phyloP scores from a whole-genome alignment of 2,329 filamentous ascomycete genomes.

The Alternaria ethzedia region DNA sequence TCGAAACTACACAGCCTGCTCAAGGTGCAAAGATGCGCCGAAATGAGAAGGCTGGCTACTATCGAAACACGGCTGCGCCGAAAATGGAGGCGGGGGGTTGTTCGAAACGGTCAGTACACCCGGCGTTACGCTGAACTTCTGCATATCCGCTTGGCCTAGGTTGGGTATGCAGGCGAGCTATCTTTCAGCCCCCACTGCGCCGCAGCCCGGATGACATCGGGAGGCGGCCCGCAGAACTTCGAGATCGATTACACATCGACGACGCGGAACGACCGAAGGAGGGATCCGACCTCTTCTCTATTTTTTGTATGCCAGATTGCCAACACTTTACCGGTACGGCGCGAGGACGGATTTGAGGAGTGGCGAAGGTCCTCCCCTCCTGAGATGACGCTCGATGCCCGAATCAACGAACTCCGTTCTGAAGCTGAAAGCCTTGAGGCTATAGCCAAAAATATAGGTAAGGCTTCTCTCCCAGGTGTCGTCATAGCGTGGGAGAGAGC shows the following conservation, averaged over 20 bases:
- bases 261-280: no score
- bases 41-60: background rate
- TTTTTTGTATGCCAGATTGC: background rate
- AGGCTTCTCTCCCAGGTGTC: background rate
- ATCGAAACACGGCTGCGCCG: background rate
- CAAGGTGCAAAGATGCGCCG: background rate
- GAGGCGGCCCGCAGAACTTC: background rate
- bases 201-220: background rate
- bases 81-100: background rate
- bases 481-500: background rate
- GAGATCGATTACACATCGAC: background rate
- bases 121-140: background rate
- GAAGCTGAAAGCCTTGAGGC: background rate
- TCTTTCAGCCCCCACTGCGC: background rate
- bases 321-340: background rate
- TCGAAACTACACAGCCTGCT: background rate
- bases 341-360: background rate
- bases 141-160: slow-evolving; percentile 1
- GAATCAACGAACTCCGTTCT: background rate
- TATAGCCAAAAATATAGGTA: background rate
- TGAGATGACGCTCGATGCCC: background rate
- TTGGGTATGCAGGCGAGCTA: background rate
- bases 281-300: no score
- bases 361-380: background rate
- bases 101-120: background rate